A percentile compares a stretch with the other conserved stretches of the same genome.
Evolutionary conservation across 169 alveolate genomes (phyloP).

Genomic region (Ichthyophthirius multifiliis): DNA sequence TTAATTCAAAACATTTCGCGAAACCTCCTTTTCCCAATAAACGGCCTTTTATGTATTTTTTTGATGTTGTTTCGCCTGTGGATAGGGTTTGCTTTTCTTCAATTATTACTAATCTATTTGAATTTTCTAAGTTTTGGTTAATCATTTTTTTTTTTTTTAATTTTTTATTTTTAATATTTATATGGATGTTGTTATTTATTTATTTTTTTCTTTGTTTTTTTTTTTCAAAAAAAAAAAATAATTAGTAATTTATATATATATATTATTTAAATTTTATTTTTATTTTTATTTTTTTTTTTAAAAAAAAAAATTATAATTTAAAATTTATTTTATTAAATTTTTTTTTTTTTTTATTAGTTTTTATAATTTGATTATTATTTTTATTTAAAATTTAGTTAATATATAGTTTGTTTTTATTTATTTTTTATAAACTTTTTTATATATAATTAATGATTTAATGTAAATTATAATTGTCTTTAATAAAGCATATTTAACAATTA

Average conservation of each 20-base stretch:
- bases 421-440: too few relatives aligned
- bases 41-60: slow-evolving; percentile 49
- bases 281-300: not conserved
- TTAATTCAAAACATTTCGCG: slow-evolving; percentile 72
- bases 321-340: not conserved
- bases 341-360: not conserved
- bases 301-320: not conserved
- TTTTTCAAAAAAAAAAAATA: not conserved
- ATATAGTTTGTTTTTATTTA: too few relatives aligned
- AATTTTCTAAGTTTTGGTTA: not conserved
- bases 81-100: slow-evolving; percentile 57
- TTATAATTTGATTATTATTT: too few relatives aligned
- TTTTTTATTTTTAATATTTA: not conserved
- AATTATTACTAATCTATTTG: slow-evolving; percentile 2
- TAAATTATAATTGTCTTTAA: too few relatives aligned
- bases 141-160: not conserved
- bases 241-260: not conserved
- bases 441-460: too few relatives aligned
- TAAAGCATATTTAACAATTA: too few relatives aligned
- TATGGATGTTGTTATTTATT: not conserved
- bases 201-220: not conserved
- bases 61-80: slow-evolving; percentile 41
- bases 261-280: not conserved
- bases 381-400: too few relatives aligned
- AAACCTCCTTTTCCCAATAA: slow-evolving; percentile 79